phyloP scores from a whole-genome alignment of 202 grass and related monocot genomes.

The Thinopyrum obtusiflorum region DNA sequence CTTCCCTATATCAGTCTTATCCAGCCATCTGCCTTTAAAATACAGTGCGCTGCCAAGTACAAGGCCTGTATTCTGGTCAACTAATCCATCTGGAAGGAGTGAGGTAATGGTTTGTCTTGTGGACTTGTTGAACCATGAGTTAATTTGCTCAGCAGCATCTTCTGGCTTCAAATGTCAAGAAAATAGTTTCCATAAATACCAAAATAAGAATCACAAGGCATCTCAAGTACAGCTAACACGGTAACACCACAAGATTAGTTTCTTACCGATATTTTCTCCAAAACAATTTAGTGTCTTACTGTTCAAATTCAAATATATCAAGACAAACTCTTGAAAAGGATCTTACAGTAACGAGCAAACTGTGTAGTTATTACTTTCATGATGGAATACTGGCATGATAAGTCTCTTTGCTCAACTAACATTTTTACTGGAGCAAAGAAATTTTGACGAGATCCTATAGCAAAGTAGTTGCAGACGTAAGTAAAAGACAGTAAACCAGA shows the following conservation, averaged over 20 bases:
- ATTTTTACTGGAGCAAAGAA: neutral
- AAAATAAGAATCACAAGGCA: neutral
- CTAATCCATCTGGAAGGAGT: slow-evolving; percentile 27
- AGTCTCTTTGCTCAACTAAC: neutral
- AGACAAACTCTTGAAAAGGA: neutral
- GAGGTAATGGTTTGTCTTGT: slow-evolving; percentile 43
- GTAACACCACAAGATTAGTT: slow-evolving; percentile 1
- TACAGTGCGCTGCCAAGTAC: slow-evolving; percentile 63
- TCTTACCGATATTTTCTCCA: neutral
- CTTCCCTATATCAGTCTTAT: slow-evolving; percentile 30
- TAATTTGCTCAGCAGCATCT: slow-evolving; percentile 39
- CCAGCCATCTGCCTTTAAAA: slow-evolving; percentile 55
- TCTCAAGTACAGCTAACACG: neutral
- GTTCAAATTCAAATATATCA: neutral
- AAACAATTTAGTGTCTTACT: neutral
- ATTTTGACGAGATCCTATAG: neutral
- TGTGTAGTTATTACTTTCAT: neutral
- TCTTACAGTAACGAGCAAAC: neutral
- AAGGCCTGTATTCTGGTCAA: slow-evolving; percentile 50
- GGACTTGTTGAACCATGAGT: slow-evolving; percentile 46
- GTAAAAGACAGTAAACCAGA: neutral
- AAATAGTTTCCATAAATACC: neutral
- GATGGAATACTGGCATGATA: neutral
- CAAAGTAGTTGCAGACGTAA: neutral
- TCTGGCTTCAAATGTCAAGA: slow-evolving; percentile 40